These are phyloP conservation scores for Eucalyptus polyanthemos DNA, from an alignment of 345 rosid species.

Conservation along the genomic window DNA sequence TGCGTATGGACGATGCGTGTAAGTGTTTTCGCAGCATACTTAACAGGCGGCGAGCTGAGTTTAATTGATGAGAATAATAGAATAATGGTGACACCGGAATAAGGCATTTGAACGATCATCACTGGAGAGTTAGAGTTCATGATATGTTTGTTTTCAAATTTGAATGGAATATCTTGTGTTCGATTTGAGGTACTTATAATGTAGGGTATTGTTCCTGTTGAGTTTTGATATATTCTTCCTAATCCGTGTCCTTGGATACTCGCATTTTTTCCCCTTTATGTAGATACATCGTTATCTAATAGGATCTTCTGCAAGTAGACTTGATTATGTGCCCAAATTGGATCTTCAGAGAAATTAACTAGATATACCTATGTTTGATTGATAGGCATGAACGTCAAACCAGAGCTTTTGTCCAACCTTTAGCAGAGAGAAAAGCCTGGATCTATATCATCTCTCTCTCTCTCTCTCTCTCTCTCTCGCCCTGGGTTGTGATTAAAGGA, in stretches of 20 bases:
- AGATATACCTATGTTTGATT: neutral
- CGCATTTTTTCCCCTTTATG: neutral
- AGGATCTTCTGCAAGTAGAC: neutral
- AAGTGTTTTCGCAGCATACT: neutral
- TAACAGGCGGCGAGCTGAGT: neutral
- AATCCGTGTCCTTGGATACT: neutral
- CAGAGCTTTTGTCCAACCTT: constrained; percentile 12
- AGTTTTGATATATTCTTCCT: neutral
- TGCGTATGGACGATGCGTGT: neutral
- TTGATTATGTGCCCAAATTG: neutral
- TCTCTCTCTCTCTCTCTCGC: neutral
- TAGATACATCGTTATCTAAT: neutral
- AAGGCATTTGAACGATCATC: neutral
- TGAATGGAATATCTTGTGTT: neutral
- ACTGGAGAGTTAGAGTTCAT: neutral
- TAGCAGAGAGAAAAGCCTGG: constrained; percentile 28
- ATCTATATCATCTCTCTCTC: neutral
- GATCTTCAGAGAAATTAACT: neutral
- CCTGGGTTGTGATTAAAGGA: neutral
- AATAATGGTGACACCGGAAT: neutral
- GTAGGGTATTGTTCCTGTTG: neutral
- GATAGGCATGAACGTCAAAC: constrained; percentile 21
- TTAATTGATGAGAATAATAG: neutral
- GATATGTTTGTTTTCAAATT: neutral
- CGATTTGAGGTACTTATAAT: neutral